These are phyloP conservation scores for Dentipellis fragilis DNA, from an alignment of 768 basidiomycete species.

Conservation along the genomic window DNA sequence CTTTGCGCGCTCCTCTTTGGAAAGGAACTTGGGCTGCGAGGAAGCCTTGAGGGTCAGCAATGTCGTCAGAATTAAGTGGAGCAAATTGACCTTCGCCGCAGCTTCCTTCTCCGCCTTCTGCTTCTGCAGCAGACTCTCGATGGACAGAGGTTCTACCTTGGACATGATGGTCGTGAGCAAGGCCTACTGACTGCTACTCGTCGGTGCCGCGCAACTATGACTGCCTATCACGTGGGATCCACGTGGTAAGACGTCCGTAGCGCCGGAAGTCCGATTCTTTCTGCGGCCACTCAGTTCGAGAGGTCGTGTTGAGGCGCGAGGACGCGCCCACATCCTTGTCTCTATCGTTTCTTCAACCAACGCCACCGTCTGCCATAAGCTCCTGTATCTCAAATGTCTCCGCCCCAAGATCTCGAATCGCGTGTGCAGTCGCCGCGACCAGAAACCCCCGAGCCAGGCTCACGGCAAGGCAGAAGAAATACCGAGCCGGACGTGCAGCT, in stretches of 20 bases:
- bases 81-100: conserved; percentile 60
- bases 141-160: conserved; percentile 69
- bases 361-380: neutral
- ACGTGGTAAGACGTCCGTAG: neutral
- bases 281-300: neutral
- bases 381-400: neutral
- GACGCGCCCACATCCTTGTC: neutral
- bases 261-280: neutral
- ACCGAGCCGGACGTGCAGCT: conserved; percentile 43
- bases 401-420: neutral
- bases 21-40: conserved; percentile 81
- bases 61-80: conserved; percentile 4
- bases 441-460: conserved; percentile 51
- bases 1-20: conserved; percentile 84
- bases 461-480: conserved; percentile 18
- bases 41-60: conserved; percentile 1
- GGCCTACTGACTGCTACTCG: too few species aligned
- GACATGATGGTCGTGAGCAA: conserved; percentile 27
- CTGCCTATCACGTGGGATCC: neutral
- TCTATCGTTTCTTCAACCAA: neutral
- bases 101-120: conserved; percentile 87
- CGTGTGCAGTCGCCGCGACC: conserved; percentile 39
- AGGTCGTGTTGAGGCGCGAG: neutral
- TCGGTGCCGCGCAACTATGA: too few species aligned
- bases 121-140: conserved; percentile 77